Evolutionary conservation across 1,284 basidiomycete genomes (phyloP).

Genomic region (Vanrija humicola): DNA sequence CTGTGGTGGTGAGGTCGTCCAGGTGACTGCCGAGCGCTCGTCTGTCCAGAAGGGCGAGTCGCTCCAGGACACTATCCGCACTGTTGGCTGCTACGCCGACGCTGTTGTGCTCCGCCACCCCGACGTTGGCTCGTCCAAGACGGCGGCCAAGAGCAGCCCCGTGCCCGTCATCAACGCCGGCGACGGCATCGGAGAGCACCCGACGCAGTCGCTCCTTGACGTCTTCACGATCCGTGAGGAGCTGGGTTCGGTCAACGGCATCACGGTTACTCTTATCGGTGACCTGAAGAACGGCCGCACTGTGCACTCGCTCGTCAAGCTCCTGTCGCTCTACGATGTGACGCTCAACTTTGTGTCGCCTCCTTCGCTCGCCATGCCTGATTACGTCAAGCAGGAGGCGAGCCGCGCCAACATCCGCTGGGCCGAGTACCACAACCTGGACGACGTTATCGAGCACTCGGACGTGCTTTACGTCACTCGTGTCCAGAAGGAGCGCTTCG

Average conservation of each 20-base stretch:
- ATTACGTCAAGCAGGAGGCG: conserved; percentile 74
- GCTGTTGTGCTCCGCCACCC: conserved; percentile 94
- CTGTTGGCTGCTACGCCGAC: conserved; percentile 92
- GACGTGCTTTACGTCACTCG: conserved; percentile 97
- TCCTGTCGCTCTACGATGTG: conserved; percentile 85
- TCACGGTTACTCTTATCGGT: conserved; percentile 88
- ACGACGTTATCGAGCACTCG: conserved; percentile 86
- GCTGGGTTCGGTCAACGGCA: conserved; percentile 94
- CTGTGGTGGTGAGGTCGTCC: conserved; percentile 90
- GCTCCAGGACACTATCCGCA: conserved; percentile 88
- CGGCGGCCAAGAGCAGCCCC: conserved; percentile 89
- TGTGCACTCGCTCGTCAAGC: conserved; percentile 89
- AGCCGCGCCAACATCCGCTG: conserved; percentile 77
- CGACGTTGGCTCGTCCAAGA: conserved; percentile 81
- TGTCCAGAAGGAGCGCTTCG: conserved; percentile 93
- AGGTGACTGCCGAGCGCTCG: conserved; percentile 73
- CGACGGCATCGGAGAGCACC: conserved; percentile 96
- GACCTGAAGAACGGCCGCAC: conserved; percentile 98
- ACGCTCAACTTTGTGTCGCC: conserved; percentile 96
- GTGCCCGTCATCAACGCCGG: conserved; percentile 96
- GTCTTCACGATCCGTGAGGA: conserved; percentile 98
- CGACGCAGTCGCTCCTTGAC: conserved; percentile 91
- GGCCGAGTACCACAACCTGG: conserved; percentile 75
- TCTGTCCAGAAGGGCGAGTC: conserved; percentile 95
- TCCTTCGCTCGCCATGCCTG: conserved; percentile 84